phyloP scores from a whole-genome alignment of 2,329 filamentous ascomycete species.

The Cercospora nicotianae region DNA sequence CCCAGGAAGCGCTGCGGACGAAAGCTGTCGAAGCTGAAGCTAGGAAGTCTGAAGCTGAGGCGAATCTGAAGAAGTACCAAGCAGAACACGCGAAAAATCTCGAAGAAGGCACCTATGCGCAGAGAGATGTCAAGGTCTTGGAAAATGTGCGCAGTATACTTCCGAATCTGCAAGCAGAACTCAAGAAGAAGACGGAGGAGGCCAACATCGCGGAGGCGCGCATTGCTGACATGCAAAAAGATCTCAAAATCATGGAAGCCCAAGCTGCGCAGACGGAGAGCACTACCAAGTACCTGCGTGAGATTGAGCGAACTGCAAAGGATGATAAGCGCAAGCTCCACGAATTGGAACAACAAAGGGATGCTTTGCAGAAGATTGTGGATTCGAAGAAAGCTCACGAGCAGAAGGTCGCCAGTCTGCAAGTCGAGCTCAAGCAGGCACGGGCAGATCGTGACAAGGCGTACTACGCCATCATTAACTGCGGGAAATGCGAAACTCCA shows the following conservation, averaged over 20 bases:
- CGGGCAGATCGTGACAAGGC: slow-evolving; percentile 37
- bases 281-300: slow-evolving; percentile 27
- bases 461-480: slow-evolving; percentile 40
- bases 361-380: slow-evolving; percentile 28
- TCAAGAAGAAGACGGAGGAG: slow-evolving; percentile 55
- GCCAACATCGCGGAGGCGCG: slow-evolving; percentile 49
- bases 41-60: slow-evolving; percentile 33
- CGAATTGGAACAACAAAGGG: slow-evolving; percentile 33
- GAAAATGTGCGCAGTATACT: slow-evolving; percentile 58
- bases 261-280: slow-evolving; percentile 27
- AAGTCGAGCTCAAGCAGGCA: slow-evolving; percentile 35
- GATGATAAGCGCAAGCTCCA: slow-evolving; percentile 7
- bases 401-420: slow-evolving; percentile 31
- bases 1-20: slow-evolving; percentile 44
- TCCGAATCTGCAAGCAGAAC: slow-evolving; percentile 54
- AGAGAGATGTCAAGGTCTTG: slow-evolving; percentile 53
- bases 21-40: slow-evolving; percentile 34
- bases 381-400: slow-evolving; percentile 35
- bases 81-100: slow-evolving; percentile 48
- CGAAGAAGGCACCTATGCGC: slow-evolving; percentile 51
- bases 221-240: slow-evolving; percentile 40
- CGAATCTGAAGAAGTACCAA: slow-evolving; percentile 42
- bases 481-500: slow-evolving; percentile 34
- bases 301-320: slow-evolving; percentile 30
- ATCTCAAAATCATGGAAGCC: slow-evolving; percentile 35